Percentiles rank a stretch among this genome's conserved stretches.
Conservation (phyloP, 2,329 filamentous ascomycete species). For the Capronia epimyces region DNA sequence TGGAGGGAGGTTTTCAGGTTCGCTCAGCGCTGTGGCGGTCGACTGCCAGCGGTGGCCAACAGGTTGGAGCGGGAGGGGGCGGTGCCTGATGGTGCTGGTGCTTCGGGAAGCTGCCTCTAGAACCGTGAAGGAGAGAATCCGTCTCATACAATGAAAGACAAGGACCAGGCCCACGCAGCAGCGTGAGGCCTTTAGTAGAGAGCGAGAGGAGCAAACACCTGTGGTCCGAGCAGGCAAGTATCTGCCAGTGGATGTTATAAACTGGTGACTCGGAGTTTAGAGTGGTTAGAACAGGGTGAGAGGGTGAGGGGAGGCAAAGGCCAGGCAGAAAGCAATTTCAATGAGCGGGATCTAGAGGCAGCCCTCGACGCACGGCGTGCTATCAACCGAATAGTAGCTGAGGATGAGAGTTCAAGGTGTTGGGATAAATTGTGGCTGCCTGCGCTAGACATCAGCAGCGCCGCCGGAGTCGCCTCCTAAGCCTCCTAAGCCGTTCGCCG, state of each 20-base stretch:
- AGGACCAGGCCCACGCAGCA: neutral
- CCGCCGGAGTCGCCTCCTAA: too few relatives aligned
- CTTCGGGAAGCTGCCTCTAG: slow-evolving; percentile 19
- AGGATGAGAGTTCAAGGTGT: too few relatives aligned
- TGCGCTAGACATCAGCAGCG: too few relatives aligned
- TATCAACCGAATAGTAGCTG: too few relatives aligned
- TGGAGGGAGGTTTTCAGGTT: slow-evolving; percentile 20
- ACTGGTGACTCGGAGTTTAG: neutral
- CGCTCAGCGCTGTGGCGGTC: slow-evolving; percentile 4
- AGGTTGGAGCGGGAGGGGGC: neutral
- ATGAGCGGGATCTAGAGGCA: neutral
- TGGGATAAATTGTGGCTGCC: too few relatives aligned
- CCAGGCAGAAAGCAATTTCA: neutral
- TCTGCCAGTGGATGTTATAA: too few relatives aligned
- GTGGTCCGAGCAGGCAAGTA: too few relatives aligned
- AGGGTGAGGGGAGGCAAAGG: neutral
- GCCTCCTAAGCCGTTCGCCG: too few relatives aligned
- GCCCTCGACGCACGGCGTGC: neutral
- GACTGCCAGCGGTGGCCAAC: slow-evolving; percentile 20
- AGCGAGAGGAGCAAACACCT: too few relatives aligned
- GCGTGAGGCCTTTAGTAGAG: too few relatives aligned
- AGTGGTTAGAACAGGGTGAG: neutral
- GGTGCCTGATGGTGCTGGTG: neutral
- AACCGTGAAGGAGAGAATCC: slow-evolving; percentile 10
- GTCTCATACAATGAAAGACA: slow-evolving; percentile 16